These are phyloP conservation scores for Protea cynaroides DNA, from an alignment of 164 flowering plant genomes.

Conservation along the genomic window DNA sequence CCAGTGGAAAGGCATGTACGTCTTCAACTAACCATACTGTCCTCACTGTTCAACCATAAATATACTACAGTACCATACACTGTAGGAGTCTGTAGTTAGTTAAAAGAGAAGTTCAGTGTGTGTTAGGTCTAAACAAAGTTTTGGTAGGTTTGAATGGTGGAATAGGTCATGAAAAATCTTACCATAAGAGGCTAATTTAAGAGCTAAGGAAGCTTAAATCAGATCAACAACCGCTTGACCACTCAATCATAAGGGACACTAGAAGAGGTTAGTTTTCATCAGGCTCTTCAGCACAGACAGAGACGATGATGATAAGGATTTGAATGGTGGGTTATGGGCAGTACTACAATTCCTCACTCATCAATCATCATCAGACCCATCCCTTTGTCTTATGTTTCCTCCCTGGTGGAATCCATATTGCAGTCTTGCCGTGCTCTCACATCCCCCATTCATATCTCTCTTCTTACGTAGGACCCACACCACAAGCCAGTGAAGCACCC, in stretches of 20 bases:
- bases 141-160: too few species aligned
- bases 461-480: background rate
- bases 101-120: too few species aligned
- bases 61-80: too few species aligned
- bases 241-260: too few species aligned
- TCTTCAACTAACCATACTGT: background rate
- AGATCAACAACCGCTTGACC: background rate
- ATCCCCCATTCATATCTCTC: background rate
- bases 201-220: background rate
- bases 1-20: background rate
- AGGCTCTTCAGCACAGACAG: background rate
- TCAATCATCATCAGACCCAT: background rate
- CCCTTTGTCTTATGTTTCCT: background rate
- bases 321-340: background rate
- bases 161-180: too few species aligned
- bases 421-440: too few species aligned
- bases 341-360: background rate
- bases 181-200: too few species aligned
- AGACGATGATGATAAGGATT: background rate
- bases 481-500: background rate
- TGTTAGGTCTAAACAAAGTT: too few species aligned
- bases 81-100: too few species aligned
- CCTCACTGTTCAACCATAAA: too few species aligned
- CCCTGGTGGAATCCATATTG: background rate
- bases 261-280: background rate